Evolutionary conservation across 2,329 filamentous ascomycete genomes (phyloP), one percentile per base, ranked within the genome.

Genomic region (Nigrospora oryzae): DNA sequence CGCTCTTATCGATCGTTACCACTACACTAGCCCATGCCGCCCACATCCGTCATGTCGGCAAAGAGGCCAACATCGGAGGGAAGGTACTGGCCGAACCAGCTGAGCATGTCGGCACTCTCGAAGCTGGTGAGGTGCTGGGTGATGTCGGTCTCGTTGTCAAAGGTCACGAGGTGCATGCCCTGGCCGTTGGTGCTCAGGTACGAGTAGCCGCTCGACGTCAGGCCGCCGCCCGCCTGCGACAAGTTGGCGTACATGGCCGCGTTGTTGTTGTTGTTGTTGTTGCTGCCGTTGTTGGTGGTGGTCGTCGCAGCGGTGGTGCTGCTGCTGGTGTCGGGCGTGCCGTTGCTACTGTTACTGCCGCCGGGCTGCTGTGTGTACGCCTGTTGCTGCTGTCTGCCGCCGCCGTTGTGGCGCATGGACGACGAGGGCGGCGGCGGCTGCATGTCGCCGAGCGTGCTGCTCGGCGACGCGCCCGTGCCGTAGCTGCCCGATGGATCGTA

Each of bases 81-180:
- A 28, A 60, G 56, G 36, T 61, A 63, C 11, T 63, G 59, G 5
- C 60, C 60, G 38, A 62, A 58, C 60, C 60, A 63, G 51, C 58
- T 60, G 44, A 62, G 48, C 60, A 63, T 63, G 45, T 63, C 60
- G 6, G 54, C 54, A 19, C 54, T 55, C 46, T 59, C 59, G 44
- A 63, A 63, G 46, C 57, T 61, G 0, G 55, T 54, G 2, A 63
- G 52, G 31, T 62, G 58, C 44, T 61, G 60, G 2, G 58, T 56
- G 40, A 63, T 61, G 35, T 62, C 60, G 15, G 58, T 59, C 48
- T 63, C 59, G 44, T 62, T 62, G n/a, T 63, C 57, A 43, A 59
- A 59, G 11, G 58, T 61, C 11, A 61, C 49, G 8, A 63, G 47
- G 13, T 61, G 58, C 14, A 63, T 39, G 34, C 58, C 53, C 13